Conservation (phyloP, 306 rosid species). For the Citrullus mucosospermus region DNA sequence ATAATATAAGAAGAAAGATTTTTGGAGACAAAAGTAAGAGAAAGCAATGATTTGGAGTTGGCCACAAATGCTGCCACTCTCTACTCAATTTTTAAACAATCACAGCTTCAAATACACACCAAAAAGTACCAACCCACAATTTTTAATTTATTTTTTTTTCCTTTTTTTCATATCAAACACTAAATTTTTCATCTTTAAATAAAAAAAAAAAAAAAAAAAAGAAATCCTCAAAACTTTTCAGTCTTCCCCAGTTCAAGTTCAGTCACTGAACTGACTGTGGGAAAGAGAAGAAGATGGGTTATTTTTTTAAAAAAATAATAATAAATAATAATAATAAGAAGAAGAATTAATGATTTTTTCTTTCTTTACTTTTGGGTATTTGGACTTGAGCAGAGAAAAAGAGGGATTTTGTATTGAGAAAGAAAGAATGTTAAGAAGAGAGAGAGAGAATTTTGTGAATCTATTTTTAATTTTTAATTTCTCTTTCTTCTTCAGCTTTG, state of each 20-base stretch:
- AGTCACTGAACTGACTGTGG: neutral
- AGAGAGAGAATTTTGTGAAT: neutral
- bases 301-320: neutral
- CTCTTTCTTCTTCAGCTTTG: neutral
- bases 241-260: neutral
- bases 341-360: neutral
- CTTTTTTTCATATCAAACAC: neutral
- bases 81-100: constrained; percentile 14
- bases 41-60: constrained; percentile 54
- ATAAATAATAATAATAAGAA: too few species aligned
- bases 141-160: too few species aligned
- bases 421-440: neutral
- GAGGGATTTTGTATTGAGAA: neutral
- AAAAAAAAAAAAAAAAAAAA: too few species aligned
- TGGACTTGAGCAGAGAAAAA: neutral
- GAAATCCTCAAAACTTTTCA: neutral
- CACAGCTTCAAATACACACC: constrained; percentile 19
- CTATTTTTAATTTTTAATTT: neutral
- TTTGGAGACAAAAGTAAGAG: constrained; percentile 64
- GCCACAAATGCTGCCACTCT: constrained; percentile 69
- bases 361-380: neutral
- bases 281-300: neutral
- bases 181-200: too few species aligned
- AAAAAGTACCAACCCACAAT: neutral
- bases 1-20: constrained; percentile 26